Evolutionary conservation across 2,329 filamentous ascomycete genomes (phyloP).

Genomic region (Passalora sequoiae): DNA sequence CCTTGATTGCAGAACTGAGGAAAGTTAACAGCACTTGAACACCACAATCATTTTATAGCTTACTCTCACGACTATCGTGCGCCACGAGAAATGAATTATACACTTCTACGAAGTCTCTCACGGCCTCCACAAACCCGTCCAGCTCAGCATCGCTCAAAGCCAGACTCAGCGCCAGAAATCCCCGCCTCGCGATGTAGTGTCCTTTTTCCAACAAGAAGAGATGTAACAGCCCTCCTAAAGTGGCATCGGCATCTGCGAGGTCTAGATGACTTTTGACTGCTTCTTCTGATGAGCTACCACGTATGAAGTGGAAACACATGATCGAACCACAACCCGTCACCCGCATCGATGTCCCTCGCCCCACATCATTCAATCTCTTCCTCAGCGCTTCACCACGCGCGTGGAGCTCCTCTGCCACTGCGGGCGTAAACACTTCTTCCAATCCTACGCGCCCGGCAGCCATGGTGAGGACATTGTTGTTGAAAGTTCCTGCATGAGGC

Average conservation of each 20-base stretch:
- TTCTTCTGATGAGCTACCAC: constrained; percentile 22
- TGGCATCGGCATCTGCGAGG: constrained; percentile 25
- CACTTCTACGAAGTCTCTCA: constrained; percentile 12
- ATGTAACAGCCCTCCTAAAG: constrained; percentile 34
- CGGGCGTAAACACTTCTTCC: constrained; percentile 34
- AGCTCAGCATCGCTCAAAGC: constrained; percentile 33
- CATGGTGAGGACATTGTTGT: constrained; percentile 62
- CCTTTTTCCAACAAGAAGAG: constrained; percentile 37
- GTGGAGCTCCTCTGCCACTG: constrained; percentile 30
- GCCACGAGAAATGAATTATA: constrained; percentile 5
- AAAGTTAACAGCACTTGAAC: not conserved
- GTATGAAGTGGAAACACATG: constrained; percentile 36
- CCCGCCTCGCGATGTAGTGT: constrained; percentile 35
- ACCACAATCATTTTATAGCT: not conserved
- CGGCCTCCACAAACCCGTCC: constrained; percentile 29
- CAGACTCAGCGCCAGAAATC: constrained; percentile 35
- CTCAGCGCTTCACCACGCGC: constrained; percentile 32
- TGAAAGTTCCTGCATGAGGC: constrained; percentile 60
- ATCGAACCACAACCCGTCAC: constrained; percentile 37
- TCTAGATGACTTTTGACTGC: constrained; percentile 23
- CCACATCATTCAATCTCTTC: constrained; percentile 25
- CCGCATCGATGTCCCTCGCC: constrained; percentile 33
- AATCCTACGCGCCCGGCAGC: constrained; percentile 47
- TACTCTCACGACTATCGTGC: not conserved
- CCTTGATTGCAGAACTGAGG: constrained; percentile 23